These are phyloP conservation scores for Mycena sanguinolenta DNA, from an alignment of 768 basidiomycete genomes.

Conservation along the genomic window DNA sequence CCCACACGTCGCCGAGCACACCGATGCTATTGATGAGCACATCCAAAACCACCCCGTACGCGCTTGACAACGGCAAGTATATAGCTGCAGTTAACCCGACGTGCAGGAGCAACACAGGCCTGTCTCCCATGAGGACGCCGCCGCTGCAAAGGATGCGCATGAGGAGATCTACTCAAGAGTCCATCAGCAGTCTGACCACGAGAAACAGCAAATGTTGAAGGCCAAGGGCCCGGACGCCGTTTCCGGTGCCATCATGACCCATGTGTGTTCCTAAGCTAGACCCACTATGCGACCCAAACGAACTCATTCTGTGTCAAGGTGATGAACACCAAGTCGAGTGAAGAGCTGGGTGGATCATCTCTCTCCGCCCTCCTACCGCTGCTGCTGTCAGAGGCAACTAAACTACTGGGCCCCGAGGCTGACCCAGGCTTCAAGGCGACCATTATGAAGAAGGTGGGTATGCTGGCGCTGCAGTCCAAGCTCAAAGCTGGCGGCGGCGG, in stretches of 20 bases:
- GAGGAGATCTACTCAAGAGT: slow-evolving; percentile 20
- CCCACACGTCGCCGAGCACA: slow-evolving; percentile 7
- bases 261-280: slow-evolving; percentile 5
- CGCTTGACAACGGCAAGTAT: background rate
- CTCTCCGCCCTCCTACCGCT: too few relatives aligned
- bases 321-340: background rate
- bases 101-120: slow-evolving; percentile 6
- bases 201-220: background rate
- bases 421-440: too few relatives aligned
- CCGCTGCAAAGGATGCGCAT: slow-evolving; percentile 26
- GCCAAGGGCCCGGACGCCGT: slow-evolving; percentile 18
- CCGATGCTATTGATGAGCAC: background rate
- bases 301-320: slow-evolving; percentile 20
- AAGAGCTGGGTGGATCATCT: too few relatives aligned
- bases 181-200: background rate
- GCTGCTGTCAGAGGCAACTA: too few relatives aligned
- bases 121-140: slow-evolving; percentile 18
- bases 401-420: too few relatives aligned
- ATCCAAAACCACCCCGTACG: slow-evolving; percentile 1
- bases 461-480: too few relatives aligned
- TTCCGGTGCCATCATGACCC: slow-evolving; percentile 22
- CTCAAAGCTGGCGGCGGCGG: too few relatives aligned
- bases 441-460: too few relatives aligned
- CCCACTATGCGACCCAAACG: background rate
- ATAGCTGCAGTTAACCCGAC: background rate